Conservation (phyloP, 495 filamentous ascomycete species). For the Talaromyces ruber region DNA sequence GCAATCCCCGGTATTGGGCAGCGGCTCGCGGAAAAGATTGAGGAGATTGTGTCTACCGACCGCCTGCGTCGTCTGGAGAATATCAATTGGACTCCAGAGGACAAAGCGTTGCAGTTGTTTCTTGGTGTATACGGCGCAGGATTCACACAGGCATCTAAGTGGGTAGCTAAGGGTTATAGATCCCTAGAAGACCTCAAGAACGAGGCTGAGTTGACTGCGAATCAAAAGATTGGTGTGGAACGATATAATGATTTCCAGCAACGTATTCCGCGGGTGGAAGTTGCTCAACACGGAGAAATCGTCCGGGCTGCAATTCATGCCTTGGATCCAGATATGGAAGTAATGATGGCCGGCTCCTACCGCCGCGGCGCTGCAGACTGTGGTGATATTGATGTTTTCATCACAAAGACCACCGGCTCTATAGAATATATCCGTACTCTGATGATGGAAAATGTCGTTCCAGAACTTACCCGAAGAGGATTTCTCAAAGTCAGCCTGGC, state of each 20-base stretch:
- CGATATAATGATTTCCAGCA: conserved; percentile 75
- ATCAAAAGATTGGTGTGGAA: conserved; percentile 72
- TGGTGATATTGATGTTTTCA: conserved; percentile 79
- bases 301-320: conserved; percentile 53
- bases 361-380: conserved; percentile 66
- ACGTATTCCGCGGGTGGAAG: conserved; percentile 75
- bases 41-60: conserved; percentile 79
- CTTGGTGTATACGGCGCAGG: conserved; percentile 77
- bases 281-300: conserved; percentile 57
- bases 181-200: conserved; percentile 63
- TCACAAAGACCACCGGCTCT: conserved; percentile 60
- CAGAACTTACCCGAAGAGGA: conserved; percentile 43
- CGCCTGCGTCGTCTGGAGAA: conserved; percentile 65
- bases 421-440: conserved; percentile 51
- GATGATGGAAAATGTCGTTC: conserved; percentile 57
- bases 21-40: conserved; percentile 78
- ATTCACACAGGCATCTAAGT: conserved; percentile 57
- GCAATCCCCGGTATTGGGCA: conserved; percentile 63
- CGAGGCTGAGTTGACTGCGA: conserved; percentile 57
- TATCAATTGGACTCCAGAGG: conserved; percentile 53
- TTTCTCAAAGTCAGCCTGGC: conserved; percentile 55
- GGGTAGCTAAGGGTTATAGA: conserved; percentile 69
- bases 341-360: conserved; percentile 78
- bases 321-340: conserved; percentile 56
- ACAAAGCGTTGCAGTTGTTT: conserved; percentile 58